Evolutionary conservation across 352 stramenopile genomes (phyloP).

Genomic region (Albugo candida): DNA sequence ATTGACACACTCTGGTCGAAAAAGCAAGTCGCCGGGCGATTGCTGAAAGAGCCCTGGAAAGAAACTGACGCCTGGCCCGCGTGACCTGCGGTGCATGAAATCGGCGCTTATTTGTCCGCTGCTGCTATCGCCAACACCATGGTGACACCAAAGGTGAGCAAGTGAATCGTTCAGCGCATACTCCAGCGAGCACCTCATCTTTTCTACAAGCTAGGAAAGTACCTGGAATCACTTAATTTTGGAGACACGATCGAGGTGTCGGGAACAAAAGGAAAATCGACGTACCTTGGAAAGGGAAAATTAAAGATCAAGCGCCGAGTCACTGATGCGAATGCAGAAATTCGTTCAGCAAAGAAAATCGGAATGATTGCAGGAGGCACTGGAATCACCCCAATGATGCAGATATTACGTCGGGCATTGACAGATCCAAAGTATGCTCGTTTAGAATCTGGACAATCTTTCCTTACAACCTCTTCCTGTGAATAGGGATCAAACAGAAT

Average conservation of each 20-base stretch:
- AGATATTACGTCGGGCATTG: slow-evolving; percentile 79
- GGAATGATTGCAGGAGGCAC: slow-evolving; percentile 97
- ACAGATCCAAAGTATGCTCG: slow-evolving; percentile 35
- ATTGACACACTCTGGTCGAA: too few relatives aligned
- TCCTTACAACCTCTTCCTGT: not conserved
- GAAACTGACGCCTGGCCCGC: too few relatives aligned
- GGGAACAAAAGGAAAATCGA: slow-evolving; percentile 91
- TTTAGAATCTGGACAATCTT: not conserved
- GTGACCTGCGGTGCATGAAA: too few relatives aligned
- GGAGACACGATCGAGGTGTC: slow-evolving; percentile 89
- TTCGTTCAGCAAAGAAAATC: slow-evolving; percentile 74
- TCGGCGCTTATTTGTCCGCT: too few relatives aligned
- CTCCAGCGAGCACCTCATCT: too few relatives aligned
- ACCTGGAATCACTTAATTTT: slow-evolving; percentile 85
- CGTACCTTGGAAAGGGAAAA: slow-evolving; percentile 80
- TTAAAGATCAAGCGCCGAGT: slow-evolving; percentile 87
- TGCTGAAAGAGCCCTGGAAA: too few relatives aligned
- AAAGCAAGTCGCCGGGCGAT: too few relatives aligned
- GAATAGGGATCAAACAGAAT: slow-evolving; percentile 80
- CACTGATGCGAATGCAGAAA: slow-evolving; percentile 56
- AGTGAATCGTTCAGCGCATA: too few relatives aligned
- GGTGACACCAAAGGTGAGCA: too few relatives aligned
- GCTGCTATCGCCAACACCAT: too few relatives aligned
- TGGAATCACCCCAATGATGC: slow-evolving; percentile 96
- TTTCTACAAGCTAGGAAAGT: slow-evolving; percentile 81